phyloP scores from a whole-genome alignment of 441 rosid genomes.

The Omphalea diandra region DNA sequence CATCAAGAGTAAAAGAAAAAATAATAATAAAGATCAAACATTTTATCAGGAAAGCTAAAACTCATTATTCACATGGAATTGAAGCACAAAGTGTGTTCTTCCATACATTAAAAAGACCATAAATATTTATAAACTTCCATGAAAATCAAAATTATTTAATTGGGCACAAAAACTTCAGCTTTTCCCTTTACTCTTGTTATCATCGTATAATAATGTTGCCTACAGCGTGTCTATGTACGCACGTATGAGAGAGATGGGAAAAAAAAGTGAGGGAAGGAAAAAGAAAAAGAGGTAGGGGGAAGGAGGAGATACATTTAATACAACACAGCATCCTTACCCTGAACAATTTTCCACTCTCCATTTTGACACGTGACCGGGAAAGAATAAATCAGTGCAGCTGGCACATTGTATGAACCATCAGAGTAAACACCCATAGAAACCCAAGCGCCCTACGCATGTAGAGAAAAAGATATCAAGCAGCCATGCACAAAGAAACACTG shows the following conservation, averaged over 20 bases:
- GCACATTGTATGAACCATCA: constrained; percentile 87
- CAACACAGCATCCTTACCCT: constrained; percentile 47
- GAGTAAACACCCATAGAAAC: constrained; percentile 95
- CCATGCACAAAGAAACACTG: not conserved
- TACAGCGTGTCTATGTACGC: too few species aligned
- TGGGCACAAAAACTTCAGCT: not conserved
- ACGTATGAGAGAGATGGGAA: too few species aligned
- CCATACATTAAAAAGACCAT: not conserved
- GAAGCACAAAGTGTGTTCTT: not conserved
- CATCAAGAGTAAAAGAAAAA: not conserved
- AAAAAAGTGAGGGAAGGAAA: not conserved
- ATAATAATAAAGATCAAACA: not conserved
- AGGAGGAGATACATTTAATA: not conserved
- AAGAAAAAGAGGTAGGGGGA: not conserved
- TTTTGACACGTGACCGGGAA: constrained; percentile 74
- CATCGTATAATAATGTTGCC: not conserved
- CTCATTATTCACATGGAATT: not conserved
- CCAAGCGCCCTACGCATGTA: constrained; percentile 59
- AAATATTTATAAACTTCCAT: too few species aligned
- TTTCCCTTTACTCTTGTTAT: not conserved
- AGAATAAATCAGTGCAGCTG: constrained; percentile 85
- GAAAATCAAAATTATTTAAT: not conserved
- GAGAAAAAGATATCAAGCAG: not conserved
- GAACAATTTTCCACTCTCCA: constrained; percentile 89
- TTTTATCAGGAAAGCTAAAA: not conserved